Percentiles rank a stretch among this genome's conserved stretches.
These are phyloP conservation scores for Dothiorella sarmentorum DNA, from an alignment of 2,329 filamentous ascomycete species.

Conservation along the genomic window DNA sequence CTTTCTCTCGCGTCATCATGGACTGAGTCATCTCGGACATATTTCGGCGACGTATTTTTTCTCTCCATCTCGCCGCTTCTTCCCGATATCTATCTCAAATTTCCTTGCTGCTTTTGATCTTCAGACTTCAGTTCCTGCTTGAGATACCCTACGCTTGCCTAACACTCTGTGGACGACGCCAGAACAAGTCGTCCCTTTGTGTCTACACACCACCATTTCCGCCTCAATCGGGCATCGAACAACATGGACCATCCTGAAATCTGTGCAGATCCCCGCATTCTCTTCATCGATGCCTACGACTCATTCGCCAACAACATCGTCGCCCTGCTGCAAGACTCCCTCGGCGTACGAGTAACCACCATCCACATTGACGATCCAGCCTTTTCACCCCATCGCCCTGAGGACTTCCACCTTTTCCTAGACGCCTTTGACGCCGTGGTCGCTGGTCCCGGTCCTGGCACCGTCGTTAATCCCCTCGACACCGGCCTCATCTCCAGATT, in stretches of 20 bases:
- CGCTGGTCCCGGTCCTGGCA: conserved; percentile 85
- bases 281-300: conserved; percentile 95
- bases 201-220: too few relatives aligned
- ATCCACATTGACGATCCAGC: conserved; percentile 62
- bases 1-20: background rate
- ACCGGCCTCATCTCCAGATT: conserved; percentile 77
- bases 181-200: background rate
- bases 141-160: background rate
- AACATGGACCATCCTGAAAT: conserved; percentile 8
- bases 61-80: background rate
- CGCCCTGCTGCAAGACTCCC: conserved; percentile 67
- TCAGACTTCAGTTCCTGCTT: background rate
- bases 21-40: conserved; percentile 2
- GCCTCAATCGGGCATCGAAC: too few relatives aligned
- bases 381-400: conserved; percentile 24
- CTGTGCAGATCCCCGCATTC: conserved; percentile 49
- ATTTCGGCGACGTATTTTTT: background rate
- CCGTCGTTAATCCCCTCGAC: conserved; percentile 68
- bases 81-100: background rate
- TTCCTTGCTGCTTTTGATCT: background rate
- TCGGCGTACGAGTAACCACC: conserved; percentile 65
- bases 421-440: conserved; percentile 76
- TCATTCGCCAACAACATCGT: conserved; percentile 96
- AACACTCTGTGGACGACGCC: background rate
- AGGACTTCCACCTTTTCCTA: conserved; percentile 46